phyloP scores from a whole-genome alignment of 202 grass and related monocot genomes.

The Sporobolus alterniflorus region DNA sequence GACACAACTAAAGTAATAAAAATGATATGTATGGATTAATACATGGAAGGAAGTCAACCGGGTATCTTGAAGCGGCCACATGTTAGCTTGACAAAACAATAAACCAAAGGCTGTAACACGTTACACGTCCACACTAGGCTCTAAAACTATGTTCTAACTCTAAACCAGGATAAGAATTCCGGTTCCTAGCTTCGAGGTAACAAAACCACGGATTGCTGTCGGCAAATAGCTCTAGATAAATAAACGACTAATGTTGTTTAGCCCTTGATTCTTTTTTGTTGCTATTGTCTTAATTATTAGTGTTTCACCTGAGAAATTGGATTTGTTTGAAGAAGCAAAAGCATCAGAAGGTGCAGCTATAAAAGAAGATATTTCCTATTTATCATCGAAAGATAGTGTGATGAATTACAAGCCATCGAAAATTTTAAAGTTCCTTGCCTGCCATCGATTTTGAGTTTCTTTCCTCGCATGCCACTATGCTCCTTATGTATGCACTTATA shows the following conservation, averaged over 20 bases:
- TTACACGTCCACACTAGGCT: not conserved
- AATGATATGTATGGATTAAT: not conserved
- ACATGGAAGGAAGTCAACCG: slow-evolving; percentile 16
- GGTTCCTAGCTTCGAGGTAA: not conserved
- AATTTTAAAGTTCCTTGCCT: too few species aligned
- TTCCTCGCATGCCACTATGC: too few species aligned
- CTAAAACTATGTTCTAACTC: slow-evolving; percentile 18
- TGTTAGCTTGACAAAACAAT: not conserved
- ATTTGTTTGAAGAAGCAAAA: not conserved
- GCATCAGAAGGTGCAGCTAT: not conserved
- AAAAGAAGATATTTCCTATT: too few species aligned
- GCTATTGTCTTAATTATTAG: not conserved
- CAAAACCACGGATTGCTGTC: not conserved
- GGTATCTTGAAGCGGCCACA: slow-evolving; percentile 16
- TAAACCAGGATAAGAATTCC: not conserved
- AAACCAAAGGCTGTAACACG: not conserved
- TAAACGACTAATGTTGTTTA: not conserved
- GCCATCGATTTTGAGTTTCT: too few species aligned
- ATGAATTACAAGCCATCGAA: too few species aligned
- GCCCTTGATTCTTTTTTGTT: not conserved
- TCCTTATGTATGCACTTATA: too few species aligned
- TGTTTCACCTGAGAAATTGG: not conserved
- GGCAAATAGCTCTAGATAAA: not conserved
- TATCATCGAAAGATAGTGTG: too few species aligned
- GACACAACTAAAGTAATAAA: not conserved